Base-by-base conservation (phyloP, 305 asterid genomes). In the Ilex paraguariensis region DNA sequence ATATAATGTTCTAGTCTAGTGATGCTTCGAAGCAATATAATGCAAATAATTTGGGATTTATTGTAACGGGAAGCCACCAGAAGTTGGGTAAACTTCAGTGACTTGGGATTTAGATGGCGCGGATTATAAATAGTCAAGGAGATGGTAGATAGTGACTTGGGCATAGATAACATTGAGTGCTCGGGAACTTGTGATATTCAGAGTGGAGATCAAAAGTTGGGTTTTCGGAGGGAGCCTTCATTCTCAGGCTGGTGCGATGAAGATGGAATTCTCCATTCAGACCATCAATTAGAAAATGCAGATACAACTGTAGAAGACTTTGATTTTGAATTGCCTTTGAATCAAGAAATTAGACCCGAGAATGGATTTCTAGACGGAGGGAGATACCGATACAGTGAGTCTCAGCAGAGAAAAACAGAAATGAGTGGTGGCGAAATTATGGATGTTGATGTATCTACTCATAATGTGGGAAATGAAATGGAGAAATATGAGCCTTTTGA, bases 191-290 rank as follows among this genome's bases (percentile, higher is more conserved):
- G 70, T 32, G 65, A 68, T 52, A 54, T 63, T 48, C 57, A 46
- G 17, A 61, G 59, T 51, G 71, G 69, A 42, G 70, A 52, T 56
- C 70, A 61, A 62, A 61, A 66, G 45, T 58, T 62, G 14, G 79
- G 78, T 60, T 65, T 84, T 62, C 68, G 70, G 48, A 80, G 93
- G 77, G 93, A 84, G 45, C 82, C 87, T 66, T 87, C 89, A 1
- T 84, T 85, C 83, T 81, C 90, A 28, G 93, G 91, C 54, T 89
- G 93, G 96, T 71, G 52, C 66, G 93, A 82, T 66, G 89, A 82
- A 70, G 76, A 81, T 72, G 90, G 85, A 61, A 51, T 70, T 67
- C 73, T 57, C 31, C 75, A 44, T 70, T 66, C 76, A 4, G n/a
- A 15, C 15, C 57, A 65, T 73, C 69, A 57, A 57, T 67, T 73